Base-by-base conservation (phyloP, 176 grass and related monocot species). In the Leersia perrieri region DNA sequence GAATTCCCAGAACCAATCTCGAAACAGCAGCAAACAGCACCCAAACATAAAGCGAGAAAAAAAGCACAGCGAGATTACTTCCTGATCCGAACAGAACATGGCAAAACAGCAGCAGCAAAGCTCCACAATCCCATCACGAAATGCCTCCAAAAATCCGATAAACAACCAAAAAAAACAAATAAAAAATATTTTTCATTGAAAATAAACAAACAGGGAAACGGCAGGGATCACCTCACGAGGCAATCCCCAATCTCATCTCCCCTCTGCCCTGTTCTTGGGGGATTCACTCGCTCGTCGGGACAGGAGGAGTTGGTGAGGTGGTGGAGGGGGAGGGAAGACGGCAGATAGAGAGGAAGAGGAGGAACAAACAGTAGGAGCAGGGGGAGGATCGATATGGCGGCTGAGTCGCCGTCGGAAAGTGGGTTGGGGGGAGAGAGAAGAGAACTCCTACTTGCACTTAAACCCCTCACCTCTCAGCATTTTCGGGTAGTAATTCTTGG, bases 361-460 rank as follows among this genome's bases (percentile, higher is more conserved):
- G 25, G 66, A 42, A 79, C 75, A 34, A 70, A 74, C 27, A 35
- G 66, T 35, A 73, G 72, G 53, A 41, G 62, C 55, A n/a, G n/a
- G n/a, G n/a, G n/a, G n/a, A n/a, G n/a, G n/a, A n/a, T n/a, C n/a
- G 85, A 70, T 79, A 78, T 73, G 89, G 77, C 67, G 72, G 89
- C 85, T 60, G 49, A 30, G 77, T 91, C 89, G 77, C 85, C 84
- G 85, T 91, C 81, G 67, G 81, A 77, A 64, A 82, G 72, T 81
- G 85, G 72, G 72, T 22, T 33, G 67, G 74, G 83, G 34, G n/a
- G n/a, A n/a, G n/a, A n/a, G n/a, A n/a, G n/a, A n/a, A n/a, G 78
- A 64, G 64, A 7, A 63, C 39, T 57, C 23, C 27, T 3, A 18
- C 34, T 84, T 87, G 25, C 89, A 87, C 76, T 80, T 75, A 86